phyloP scores from a whole-genome alignment of 2,329 filamentous ascomycete species.

The Neonectria ditissima region DNA sequence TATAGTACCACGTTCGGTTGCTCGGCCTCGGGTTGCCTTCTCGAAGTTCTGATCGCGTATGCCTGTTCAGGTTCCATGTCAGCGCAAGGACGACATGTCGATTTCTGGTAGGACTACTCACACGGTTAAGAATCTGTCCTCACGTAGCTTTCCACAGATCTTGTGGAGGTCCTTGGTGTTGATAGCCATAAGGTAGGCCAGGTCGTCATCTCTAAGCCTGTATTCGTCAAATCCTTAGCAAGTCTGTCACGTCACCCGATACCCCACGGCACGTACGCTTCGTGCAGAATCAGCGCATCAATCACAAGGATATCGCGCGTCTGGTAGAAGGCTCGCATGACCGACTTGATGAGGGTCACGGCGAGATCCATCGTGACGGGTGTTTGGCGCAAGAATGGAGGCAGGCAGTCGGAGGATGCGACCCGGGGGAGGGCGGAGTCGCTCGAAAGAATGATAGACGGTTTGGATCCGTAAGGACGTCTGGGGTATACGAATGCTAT shows the following conservation, averaged over 20 bases:
- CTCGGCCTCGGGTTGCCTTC: constrained; percentile 85
- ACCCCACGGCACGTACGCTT: constrained; percentile 66
- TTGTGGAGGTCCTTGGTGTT: constrained; percentile 94
- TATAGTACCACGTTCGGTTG: constrained; percentile 95
- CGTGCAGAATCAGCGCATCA: constrained; percentile 88
- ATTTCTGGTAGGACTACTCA: constrained; percentile 58
- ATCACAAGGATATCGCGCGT: constrained; percentile 86
- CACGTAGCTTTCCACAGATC: constrained; percentile 84
- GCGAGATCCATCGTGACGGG: constrained; percentile 62
- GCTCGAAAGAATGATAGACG: background rate
- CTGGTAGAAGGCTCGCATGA: constrained; percentile 87
- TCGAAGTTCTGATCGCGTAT: constrained; percentile 75
- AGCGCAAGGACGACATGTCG: constrained; percentile 47
- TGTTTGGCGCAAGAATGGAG: constrained; percentile 8
- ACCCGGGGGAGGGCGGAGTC: constrained; percentile 1
- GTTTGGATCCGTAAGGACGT: background rate
- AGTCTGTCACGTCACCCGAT: constrained; percentile 48
- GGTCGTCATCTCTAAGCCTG: constrained; percentile 87
- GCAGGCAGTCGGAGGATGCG: constrained; percentile 9
- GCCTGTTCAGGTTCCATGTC: constrained; percentile 65
- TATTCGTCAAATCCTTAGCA: constrained; percentile 71
- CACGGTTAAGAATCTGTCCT: constrained; percentile 87
- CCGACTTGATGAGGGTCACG: constrained; percentile 86
- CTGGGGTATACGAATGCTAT: background rate
- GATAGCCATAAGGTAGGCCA: constrained; percentile 87